Base-by-base conservation (phyloP, 345 rosid species). In the Nasturtium officinale region DNA sequence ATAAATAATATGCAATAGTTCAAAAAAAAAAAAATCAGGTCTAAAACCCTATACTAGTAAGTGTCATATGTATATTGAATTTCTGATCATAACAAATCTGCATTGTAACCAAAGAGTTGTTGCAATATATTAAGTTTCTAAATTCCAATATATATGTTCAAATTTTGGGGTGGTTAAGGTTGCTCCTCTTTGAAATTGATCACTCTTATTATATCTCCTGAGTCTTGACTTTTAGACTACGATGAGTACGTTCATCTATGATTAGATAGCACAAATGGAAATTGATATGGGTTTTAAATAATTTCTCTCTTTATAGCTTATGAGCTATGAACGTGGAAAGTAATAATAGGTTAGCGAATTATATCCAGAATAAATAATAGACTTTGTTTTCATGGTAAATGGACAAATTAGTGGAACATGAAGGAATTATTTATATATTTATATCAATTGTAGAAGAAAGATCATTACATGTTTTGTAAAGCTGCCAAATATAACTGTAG, bases 321-420 rank as follows among this genome's bases (percentile, higher is more conserved):
- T 52, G 74, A 28, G 55, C 33, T 60, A 60, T 46, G 79, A 76
- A 76, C 75, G 51, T 76, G 79, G 69, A 69, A 47, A 37, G 71
- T 69, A 47, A 76, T 70, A 63, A 69, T 55, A 54, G 46, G 60
- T 35, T 51, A 42, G 48, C 50, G 40, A 68, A 76, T 75, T 59
- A 67, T 67, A 67, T 61, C 57, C 12, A 40, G 32, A 53, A 61
- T 43, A 68, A 38, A 0, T 26, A 32, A 53, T 26, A 43, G 17
- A 26, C 21, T 51, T 69, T 61, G 70, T 62, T 62, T 69, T 35
- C 47, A 45, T 52, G 50, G 48, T 69, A 54, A 57, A 23, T 69
- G 70, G 51, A 69, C 57, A 61, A 69, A 54, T 9, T 45, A 61
- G 30, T 33, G 33, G 79, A 42, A 76, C 59, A 54, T 74, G 73